Conservation (phyloP, 2,329 filamentous ascomycete species). For the Podosphaera xanthii region DNA sequence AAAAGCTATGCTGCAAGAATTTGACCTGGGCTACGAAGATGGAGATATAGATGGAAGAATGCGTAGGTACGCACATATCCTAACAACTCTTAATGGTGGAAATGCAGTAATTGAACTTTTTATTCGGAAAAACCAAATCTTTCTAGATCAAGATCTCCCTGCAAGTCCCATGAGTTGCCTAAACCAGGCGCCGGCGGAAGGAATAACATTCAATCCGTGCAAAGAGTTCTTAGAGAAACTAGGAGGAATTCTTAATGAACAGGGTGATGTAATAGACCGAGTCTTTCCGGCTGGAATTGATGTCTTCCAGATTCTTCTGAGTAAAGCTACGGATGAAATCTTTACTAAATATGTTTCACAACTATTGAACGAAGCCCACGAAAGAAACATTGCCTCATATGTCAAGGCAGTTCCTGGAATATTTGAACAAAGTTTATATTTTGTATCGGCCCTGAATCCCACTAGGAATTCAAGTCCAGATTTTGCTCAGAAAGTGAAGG, state of each 20-base stretch:
- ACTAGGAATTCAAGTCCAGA: conserved; percentile 37
- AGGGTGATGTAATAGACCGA: conserved; percentile 54
- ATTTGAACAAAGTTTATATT: conserved; percentile 65
- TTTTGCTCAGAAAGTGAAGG: conserved; percentile 40
- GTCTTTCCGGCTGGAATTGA: conserved; percentile 52
- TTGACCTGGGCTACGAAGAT: conserved; percentile 74
- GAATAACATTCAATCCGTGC: conserved; percentile 57
- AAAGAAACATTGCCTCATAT: conserved; percentile 51
- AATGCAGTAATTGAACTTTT: conserved; percentile 61
- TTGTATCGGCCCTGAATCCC: conserved; percentile 47
- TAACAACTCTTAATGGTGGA: conserved; percentile 64
- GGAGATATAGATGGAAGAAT: conserved; percentile 77
- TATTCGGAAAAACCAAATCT: conserved; percentile 68
- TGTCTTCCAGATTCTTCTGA: conserved; percentile 57
- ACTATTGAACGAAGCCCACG: conserved; percentile 71
- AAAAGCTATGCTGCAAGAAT: conserved; percentile 72
- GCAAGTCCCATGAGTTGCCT: conserved; percentile 66
- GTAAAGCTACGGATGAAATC: conserved; percentile 61
- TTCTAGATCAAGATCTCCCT: conserved; percentile 47
- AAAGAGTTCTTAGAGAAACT: conserved; percentile 59
- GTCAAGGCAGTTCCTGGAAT: conserved; percentile 69
- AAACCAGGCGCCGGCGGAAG: conserved; percentile 39
- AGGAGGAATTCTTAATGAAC: conserved; percentile 56
- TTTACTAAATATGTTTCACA: conserved; percentile 69
- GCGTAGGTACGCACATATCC: conserved; percentile 69